These are phyloP conservation scores for Melanopsichium pennsylvanicum DNA, from an alignment of 1,284 basidiomycete genomes.

Conservation along the genomic window DNA sequence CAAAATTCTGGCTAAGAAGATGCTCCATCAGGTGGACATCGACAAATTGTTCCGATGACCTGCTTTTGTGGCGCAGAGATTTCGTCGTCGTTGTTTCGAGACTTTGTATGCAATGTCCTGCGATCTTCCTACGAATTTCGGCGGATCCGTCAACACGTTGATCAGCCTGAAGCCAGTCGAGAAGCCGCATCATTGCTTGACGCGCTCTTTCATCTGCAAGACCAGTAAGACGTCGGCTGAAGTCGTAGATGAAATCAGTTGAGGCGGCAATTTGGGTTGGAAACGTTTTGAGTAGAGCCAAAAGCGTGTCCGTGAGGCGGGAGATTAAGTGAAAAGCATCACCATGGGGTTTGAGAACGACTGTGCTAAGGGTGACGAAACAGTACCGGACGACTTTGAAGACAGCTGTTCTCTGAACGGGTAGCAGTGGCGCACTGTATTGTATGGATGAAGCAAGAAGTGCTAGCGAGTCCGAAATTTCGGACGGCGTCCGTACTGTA, in stretches of 20 bases:
- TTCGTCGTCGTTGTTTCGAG: constrained; percentile 13
- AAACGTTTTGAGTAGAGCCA: constrained; percentile 5
- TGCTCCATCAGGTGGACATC: constrained; percentile 18
- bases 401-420: not conserved
- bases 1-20: constrained; percentile 2
- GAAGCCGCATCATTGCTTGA: constrained; percentile 5
- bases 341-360: not conserved
- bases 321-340: constrained; percentile 17
- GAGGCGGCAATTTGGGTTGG: not conserved
- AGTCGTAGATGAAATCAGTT: constrained; percentile 1
- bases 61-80: not conserved
- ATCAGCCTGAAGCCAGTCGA: constrained; percentile 8
- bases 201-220: constrained; percentile 22
- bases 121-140: not conserved
- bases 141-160: not conserved
- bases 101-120: constrained; percentile 7
- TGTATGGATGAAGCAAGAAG: constrained; percentile 3
- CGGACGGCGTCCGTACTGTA: constrained; percentile 17
- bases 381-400: constrained; percentile 10
- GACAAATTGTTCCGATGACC: constrained; percentile 15
- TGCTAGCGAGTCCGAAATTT: constrained; percentile 31
- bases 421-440: not conserved
- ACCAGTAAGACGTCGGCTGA: constrained; percentile 2
- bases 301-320: constrained; percentile 10
- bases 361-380: constrained; percentile 3